Percentiles rank a stretch among this genome's conserved stretches.
Conservation (phyloP, 768 basidiomycete genomes). For the Clavulina sp. region DNA sequence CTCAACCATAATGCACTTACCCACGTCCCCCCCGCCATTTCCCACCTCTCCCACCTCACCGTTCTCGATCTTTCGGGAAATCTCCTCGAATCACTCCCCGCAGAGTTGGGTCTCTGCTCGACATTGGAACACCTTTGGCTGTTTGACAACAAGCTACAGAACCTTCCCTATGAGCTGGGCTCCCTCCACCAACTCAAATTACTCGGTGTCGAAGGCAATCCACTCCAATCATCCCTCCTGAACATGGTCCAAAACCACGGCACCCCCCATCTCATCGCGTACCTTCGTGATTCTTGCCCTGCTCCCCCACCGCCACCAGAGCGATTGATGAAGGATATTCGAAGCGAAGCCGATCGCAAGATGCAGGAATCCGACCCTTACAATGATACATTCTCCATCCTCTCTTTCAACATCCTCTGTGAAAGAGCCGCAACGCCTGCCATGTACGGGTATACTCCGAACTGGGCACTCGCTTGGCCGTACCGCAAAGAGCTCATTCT, state of each 20-base stretch:
- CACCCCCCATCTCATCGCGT: slow-evolving; percentile 72
- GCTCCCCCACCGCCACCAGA: slow-evolving; percentile 64
- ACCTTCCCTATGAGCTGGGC: slow-evolving; percentile 75
- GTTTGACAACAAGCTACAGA: slow-evolving; percentile 86
- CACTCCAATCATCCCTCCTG: slow-evolving; percentile 61
- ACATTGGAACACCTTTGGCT: slow-evolving; percentile 81
- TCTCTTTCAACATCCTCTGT: slow-evolving; percentile 91
- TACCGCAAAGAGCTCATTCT: slow-evolving; percentile 82
- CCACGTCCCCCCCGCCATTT: slow-evolving; percentile 63
- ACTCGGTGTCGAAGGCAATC: slow-evolving; percentile 94
- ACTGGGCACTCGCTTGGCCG: slow-evolving; percentile 92
- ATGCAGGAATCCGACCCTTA: slow-evolving; percentile 40
- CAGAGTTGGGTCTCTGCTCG: slow-evolving; percentile 81
- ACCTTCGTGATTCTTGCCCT: slow-evolving; percentile 86
- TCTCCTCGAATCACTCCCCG: slow-evolving; percentile 54
- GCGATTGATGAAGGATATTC: slow-evolving; percentile 54
- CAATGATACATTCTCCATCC: slow-evolving; percentile 58
- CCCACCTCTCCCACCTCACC: slow-evolving; percentile 69
- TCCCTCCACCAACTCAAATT: slow-evolving; percentile 83
- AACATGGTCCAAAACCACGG: slow-evolving; percentile 84
- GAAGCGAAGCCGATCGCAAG: slow-evolving; percentile 42
- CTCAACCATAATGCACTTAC: slow-evolving; percentile 87
- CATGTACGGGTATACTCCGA: slow-evolving; percentile 90
- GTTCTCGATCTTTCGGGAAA: slow-evolving; percentile 88
- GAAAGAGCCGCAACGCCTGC: slow-evolving; percentile 75